Base-by-base conservation (phyloP, 345 rosid species). In the Aquilaria yunnanensis region DNA sequence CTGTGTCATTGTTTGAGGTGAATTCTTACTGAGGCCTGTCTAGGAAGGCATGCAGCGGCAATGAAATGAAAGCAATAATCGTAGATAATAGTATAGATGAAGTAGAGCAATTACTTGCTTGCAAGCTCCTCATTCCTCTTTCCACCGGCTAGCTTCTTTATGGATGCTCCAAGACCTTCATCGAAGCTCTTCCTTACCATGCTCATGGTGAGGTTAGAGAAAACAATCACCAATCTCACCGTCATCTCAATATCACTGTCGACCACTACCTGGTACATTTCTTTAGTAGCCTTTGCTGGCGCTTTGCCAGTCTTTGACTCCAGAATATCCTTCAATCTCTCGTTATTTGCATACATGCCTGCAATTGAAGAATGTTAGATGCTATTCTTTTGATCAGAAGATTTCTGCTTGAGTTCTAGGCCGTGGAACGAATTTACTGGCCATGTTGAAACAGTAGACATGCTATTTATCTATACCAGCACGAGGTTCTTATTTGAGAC, bases 161-260 rank as follows among this genome's bases (percentile, higher is more conserved):
- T 68, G 56, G 81, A 65, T 61, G 81, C 77, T 63, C 74, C 81
- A 1, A 81, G 81, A 33, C 78, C 75, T 57, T 76, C 78, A 37
- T 69, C 78, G 12, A 75, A 51, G 65, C 64, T 75, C 63, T 56
- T 79, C 31, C 70, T 78, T 0, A 76, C 80, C 83, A 78, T 76
- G 75, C 47, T 67, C 79, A 76, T 71, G 30, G 80, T 78, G 68
- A 80, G 80, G 45, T 67, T 12, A 7, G 83, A 72, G 63, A 64
- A 76, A 47, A 80, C 75, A 8, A 85, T 76, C 14, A 77, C 77
- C 78, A 78, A 29, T 63, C 82, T 69, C 50, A 78, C 72, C 47
- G 56, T 56, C 70, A 80, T 66, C 14, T 50, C 62, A 16, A 64
- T 63, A 68, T 84, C 86, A 56, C 77, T 70, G 73, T 79, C 84